Percentiles rank a stretch among this genome's conserved stretches.
These are phyloP conservation scores for Trichomonas gallinae DNA, from an alignment of 208 protist species.

Conservation along the genomic window DNA sequence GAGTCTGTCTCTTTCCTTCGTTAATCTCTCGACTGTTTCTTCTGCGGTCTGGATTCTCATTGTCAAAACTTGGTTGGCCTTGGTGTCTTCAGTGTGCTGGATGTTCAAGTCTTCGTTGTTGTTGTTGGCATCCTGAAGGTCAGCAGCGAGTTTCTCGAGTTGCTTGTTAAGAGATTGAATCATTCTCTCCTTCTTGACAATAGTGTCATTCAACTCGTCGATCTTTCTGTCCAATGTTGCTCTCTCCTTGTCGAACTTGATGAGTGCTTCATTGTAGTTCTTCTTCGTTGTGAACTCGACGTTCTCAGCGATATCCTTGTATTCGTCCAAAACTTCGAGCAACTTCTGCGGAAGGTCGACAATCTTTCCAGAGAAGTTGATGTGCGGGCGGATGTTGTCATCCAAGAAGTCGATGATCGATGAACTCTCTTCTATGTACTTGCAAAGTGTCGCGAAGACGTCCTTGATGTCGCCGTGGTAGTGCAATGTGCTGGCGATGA, in stretches of 20 bases:
- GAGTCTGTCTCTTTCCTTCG: not conserved
- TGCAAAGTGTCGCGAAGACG: not conserved
- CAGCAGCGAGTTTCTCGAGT: not conserved
- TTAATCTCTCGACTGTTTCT: not conserved
- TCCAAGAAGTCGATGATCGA: not conserved
- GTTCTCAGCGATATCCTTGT: not conserved
- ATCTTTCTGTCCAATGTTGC: not conserved
- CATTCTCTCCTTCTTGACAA: not conserved
- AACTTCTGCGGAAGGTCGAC: not conserved
- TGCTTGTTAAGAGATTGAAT: not conserved
- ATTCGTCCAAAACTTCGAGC: not conserved
- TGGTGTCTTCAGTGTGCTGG: not conserved
- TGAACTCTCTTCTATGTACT: not conserved
- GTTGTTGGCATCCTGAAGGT: not conserved
- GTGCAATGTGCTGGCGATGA: not conserved
- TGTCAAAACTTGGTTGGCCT: not conserved
- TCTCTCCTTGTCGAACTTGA: not conserved
- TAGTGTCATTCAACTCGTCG: not conserved
- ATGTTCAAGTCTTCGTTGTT: not conserved
- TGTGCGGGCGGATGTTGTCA: not conserved
- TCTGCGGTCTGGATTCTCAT: not conserved
- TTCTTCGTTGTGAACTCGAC: not conserved
- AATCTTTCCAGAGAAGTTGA: not conserved
- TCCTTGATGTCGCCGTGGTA: not conserved
- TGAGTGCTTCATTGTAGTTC: not conserved